Base-by-base conservation (phyloP, 2,329 filamentous ascomycete species). In the Colletotrichum sojae region DNA sequence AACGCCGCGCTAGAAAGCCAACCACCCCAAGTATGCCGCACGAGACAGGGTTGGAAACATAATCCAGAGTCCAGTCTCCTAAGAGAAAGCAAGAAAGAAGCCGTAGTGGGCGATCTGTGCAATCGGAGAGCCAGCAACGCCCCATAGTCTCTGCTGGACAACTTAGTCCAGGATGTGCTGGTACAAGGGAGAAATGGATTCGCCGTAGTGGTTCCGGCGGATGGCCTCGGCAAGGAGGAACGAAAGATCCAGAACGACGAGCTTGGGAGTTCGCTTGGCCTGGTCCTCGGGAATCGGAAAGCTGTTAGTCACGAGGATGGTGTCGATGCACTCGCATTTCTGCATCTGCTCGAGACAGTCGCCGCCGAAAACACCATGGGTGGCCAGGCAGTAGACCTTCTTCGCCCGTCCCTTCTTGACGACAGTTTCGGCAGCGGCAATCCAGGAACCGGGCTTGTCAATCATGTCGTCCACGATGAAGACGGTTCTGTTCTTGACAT, bases 381-480 rank as follows among this genome's bases (percentile, higher is more conserved):
- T 98, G 8, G 95, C 96, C 83, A 99, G 97, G 85, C 94, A 97
- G 82, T 97, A 98, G 43, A 99, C 96, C 81, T 93, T 96, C 75
- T 93, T 97, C 1, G 96, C 96, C 52, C 90, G 89, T 72, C 96
- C 97, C 72, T 92, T 90, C 85, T 98, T 98, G 61, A 97, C 93
- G 2, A 97, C 95, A 1, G 95, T 97, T 84, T 99, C 96, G 13
- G 96, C 96, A 6, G 96, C 96, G 6, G 95, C 95, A 73, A 99
- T 97, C 96, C 96, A 99, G 6, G 94, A 97, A 15, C 92, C 94
- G 10, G 94, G 91, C 83, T 97, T 98, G 83, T 99, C 96, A 76
- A 99, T 98, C 93, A 99, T 98, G 79, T 99, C 96, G 79, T 99
- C 96, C 57, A 99, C 93, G 70, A 99, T 94, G 78, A 99, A 92